Conservation (phyloP, 768 basidiomycete genomes). For the Leccinum ochraceum region DNA sequence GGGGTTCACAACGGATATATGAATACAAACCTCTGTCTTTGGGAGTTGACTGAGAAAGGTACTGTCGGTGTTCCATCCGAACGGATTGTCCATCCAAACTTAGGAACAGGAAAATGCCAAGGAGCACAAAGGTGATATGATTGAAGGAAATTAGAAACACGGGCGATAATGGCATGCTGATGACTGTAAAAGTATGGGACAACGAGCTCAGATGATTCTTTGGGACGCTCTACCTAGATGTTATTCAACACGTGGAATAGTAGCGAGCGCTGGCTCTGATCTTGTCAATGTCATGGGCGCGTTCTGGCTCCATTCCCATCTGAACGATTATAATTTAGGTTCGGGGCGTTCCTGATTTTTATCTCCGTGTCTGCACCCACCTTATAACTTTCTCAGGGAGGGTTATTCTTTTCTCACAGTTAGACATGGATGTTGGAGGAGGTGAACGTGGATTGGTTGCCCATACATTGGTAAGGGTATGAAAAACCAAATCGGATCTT, state of each 20-base stretch:
- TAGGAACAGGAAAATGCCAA: not conserved
- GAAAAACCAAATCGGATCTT: too few relatives aligned
- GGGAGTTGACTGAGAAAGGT: too few relatives aligned
- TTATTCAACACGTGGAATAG: too few relatives aligned
- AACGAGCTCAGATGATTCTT: too few relatives aligned
- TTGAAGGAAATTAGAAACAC: not conserved
- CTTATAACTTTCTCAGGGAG: not conserved
- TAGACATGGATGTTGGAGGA: not conserved
- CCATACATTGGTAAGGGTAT: not conserved
- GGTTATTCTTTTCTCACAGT: not conserved
- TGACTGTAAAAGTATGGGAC: not conserved
- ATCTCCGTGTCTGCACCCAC: not conserved
- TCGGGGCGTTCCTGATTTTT: too few relatives aligned
- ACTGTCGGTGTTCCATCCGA: not conserved
- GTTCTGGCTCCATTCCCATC: too few relatives aligned
- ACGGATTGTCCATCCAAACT: not conserved
- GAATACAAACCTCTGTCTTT: too few relatives aligned
- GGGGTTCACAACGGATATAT: too few relatives aligned
- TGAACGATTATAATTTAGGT: too few relatives aligned
- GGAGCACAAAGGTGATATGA: not conserved
- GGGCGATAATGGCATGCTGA: not conserved
- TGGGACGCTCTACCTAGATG: too few relatives aligned
- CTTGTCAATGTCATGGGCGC: too few relatives aligned
- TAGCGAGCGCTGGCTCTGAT: too few relatives aligned
- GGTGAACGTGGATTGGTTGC: not conserved